Conservation (phyloP, 1,284 basidiomycete genomes). For the Malassezia nana region DNA sequence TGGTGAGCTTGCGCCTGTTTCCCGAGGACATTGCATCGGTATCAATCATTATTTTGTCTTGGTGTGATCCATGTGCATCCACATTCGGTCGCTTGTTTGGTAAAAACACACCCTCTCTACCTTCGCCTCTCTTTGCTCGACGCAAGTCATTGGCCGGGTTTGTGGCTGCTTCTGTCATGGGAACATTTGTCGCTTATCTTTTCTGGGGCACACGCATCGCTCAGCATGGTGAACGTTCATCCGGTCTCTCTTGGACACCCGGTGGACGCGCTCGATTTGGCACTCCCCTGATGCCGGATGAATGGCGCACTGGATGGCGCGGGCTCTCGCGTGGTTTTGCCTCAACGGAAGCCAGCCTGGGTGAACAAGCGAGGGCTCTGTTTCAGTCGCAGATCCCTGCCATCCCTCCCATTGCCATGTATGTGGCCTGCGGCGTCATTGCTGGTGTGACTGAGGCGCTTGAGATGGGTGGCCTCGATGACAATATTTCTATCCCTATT, state of each 20-base stretch:
- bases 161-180: slow-evolving; percentile 68
- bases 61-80: slow-evolving; percentile 92
- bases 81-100: slow-evolving; percentile 82
- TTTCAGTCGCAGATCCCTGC: background rate
- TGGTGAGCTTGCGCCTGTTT: slow-evolving; percentile 62
- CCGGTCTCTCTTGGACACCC: slow-evolving; percentile 35
- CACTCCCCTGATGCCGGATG: slow-evolving; percentile 23
- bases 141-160: slow-evolving; percentile 85
- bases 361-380: background rate
- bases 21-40: slow-evolving; percentile 45
- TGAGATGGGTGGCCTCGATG: slow-evolving; percentile 76
- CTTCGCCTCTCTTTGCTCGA: slow-evolving; percentile 64
- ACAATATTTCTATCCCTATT: slow-evolving; percentile 86
- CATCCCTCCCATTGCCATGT: slow-evolving; percentile 35
- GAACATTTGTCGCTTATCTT: slow-evolving; percentile 60
- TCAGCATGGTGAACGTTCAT: slow-evolving; percentile 22
- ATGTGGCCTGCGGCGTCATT: slow-evolving; percentile 38
- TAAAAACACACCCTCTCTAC: slow-evolving; percentile 64
- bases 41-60: slow-evolving; percentile 58
- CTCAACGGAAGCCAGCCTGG: slow-evolving; percentile 2
- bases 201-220: slow-evolving; percentile 60
- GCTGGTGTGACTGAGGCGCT: slow-evolving; percentile 49
- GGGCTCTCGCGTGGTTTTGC: slow-evolving; percentile 25
- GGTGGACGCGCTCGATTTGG: slow-evolving; percentile 23
- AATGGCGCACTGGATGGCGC: slow-evolving; percentile 27